A percentile compares a stretch with the other conserved stretches of the same genome.
These are phyloP conservation scores for Agastache rugosa DNA, from an alignment of 257 asterid genomes.

Conservation along the genomic window DNA sequence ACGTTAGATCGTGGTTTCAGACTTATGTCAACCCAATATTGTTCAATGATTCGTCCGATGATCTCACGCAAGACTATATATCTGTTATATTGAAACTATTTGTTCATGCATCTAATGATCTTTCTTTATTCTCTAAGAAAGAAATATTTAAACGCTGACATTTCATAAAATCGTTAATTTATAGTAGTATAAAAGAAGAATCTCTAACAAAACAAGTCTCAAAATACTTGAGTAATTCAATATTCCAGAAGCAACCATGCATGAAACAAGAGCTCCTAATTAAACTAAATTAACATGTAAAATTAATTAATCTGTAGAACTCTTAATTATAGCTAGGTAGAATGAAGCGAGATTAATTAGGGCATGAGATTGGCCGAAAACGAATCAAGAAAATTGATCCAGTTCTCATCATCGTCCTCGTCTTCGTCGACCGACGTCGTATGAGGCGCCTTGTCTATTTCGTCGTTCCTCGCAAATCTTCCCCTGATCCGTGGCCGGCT, in stretches of 20 bases:
- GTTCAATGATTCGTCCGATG: too few species aligned
- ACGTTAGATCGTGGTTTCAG: neutral
- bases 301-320: conserved; percentile 44
- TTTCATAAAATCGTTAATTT: neutral
- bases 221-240: conserved; percentile 21
- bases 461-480: conserved; percentile 80
- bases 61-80: too few species aligned
- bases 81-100: too few species aligned
- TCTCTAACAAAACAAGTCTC: neutral
- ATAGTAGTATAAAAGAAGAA: neutral
- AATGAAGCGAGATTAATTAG: conserved; percentile 10
- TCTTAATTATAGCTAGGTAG: conserved; percentile 5
- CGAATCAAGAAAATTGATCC: conserved; percentile 73
- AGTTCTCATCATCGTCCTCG: conserved; percentile 64
- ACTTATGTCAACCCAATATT: neutral
- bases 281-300: conserved; percentile 30
- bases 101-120: too few species aligned
- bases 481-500: conserved; percentile 90
- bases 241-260: neutral
- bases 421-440: conserved; percentile 42
- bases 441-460: conserved; percentile 52
- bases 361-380: conserved; percentile 63
- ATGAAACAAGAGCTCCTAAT: conserved; percentile 44
- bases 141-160: neutral
- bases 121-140: too few species aligned